Conservation (phyloP, 1,139 yeast species). For the Hemisphaericaspora lyxosophila region DNA sequence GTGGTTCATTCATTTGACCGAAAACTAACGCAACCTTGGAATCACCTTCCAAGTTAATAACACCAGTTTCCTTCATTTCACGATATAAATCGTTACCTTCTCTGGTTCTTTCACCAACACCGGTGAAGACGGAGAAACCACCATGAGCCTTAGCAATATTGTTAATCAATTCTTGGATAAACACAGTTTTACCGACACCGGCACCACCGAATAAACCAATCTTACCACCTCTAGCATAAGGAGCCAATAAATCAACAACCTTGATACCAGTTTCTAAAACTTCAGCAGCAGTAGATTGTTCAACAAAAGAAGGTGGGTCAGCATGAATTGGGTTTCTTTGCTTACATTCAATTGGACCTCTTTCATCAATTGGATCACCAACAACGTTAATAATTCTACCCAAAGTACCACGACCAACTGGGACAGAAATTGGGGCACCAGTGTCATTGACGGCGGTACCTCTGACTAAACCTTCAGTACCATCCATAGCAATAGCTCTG, state of each 20-base stretch:
- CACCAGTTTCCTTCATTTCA: constrained; percentile 99
- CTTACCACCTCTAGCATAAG: constrained; percentile 99
- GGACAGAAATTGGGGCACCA: constrained; percentile 98
- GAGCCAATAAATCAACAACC: constrained; percentile 99
- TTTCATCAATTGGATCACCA: constrained; percentile 99
- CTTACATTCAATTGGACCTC: constrained; percentile 95
- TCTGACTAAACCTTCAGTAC: constrained; percentile 99
- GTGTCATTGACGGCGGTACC: constrained; percentile 91
- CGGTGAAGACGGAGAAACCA: constrained; percentile 99
- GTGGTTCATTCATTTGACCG: constrained; percentile 99
- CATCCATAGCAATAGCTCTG: constrained; percentile 99
- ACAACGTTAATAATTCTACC: constrained; percentile 98
- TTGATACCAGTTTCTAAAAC: constrained; percentile 99
- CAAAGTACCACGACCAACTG: constrained; percentile 98
- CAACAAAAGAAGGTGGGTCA: constrained; percentile 94
- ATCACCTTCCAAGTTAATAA: constrained; percentile 98
- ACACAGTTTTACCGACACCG: constrained; percentile 99
- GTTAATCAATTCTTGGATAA: constrained; percentile 99
- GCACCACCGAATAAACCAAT: constrained; percentile 99
- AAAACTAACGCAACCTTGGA: constrained; percentile 99
- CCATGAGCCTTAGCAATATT: constrained; percentile 99
- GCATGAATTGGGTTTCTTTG: constrained; percentile 97
- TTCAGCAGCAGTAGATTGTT: constrained; percentile 97
- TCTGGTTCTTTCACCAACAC: constrained; percentile 99
- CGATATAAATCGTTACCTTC: constrained; percentile 99